Percentiles rank a stretch among this genome's conserved stretches.
phyloP scores from a whole-genome alignment of 1,139 yeast genomes.

The Saccharomyces pastorianus region DNA sequence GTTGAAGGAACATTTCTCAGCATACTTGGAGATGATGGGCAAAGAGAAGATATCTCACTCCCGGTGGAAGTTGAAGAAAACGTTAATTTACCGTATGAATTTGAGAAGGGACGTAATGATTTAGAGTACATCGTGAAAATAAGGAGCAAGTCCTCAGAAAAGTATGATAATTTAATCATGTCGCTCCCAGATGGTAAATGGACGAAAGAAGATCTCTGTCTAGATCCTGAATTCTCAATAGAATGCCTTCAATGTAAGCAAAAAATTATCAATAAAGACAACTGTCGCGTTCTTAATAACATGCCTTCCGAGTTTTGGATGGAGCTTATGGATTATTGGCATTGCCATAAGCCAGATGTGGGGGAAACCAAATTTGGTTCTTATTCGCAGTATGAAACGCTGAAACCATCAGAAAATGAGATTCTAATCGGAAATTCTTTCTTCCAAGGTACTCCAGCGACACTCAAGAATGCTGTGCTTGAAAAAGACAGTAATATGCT shows the following conservation, averaged over 20 bases:
- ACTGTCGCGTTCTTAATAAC: conserved; percentile 38
- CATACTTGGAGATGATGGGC: no score
- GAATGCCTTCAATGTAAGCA: conserved; percentile 15
- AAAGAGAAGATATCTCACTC: no score
- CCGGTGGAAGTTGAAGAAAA: background rate
- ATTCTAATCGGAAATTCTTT: conserved; percentile 19
- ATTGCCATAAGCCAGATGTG: conserved; percentile 79
- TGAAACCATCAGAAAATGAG: conserved; percentile 21
- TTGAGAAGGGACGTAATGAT: background rate
- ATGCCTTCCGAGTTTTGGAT: conserved; percentile 93
- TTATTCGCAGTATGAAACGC: conserved; percentile 10
- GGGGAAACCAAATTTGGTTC: conserved; percentile 4
- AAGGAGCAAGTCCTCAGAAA: conserved; percentile 1
- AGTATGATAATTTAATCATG: conserved; percentile 12
- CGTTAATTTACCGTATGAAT: background rate
- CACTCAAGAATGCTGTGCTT: conserved; percentile 8
- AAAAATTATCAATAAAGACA: conserved; percentile 9
- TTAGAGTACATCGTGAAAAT: background rate
- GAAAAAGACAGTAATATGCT: conserved; percentile 1
- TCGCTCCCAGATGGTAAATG: conserved; percentile 17
- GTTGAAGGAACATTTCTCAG: no score
- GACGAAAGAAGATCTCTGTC: conserved; percentile 8
- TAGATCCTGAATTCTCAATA: background rate
- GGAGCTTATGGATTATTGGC: conserved; percentile 97
- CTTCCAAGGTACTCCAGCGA: conserved; percentile 12